Evolutionary conservation across 1,284 basidiomycete species (phyloP), one percentile per base, ranked within the genome.

Genomic region (Microstroma glucosiphilum): DNA sequence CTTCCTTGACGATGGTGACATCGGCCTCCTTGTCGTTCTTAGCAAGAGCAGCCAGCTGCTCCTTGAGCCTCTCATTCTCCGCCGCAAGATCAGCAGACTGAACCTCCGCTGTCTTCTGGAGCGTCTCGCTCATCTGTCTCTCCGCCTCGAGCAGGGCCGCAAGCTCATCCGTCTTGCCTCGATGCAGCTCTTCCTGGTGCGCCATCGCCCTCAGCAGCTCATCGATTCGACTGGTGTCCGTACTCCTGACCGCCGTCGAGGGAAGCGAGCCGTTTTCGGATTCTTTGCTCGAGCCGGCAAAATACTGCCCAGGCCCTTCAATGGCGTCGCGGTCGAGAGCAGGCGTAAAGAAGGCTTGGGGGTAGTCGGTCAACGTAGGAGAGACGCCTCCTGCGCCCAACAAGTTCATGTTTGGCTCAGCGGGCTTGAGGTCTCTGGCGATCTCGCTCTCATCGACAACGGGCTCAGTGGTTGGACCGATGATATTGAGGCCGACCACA

Each of bases 111-210:
- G 92, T 82, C 3, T 86, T 84, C 17, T 85, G 86, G 21, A 93
- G 82, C 60, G 89, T 89, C 69, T 92, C 90, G 61, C 89, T 84
- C 75, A 91, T 88, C 49, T 88, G 84, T 59, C 85, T 85, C 30
- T 90, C 83, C 67, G 86, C 84, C n/a, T 68, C 75, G 9, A 93
- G 82, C 73, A 92, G 85, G 13, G 81, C 78, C 40, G 86, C 85
- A 63, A 94, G 82, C n/a, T 81, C 81, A 55, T 89, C 86, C 15
- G 92, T 86, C 26, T 83, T 75, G 73, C 92, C 89, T 23, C 86
- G 85, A 79, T 94, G 91, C 56, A 85, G 82, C 1, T 89, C 89
- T 79, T 96, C 91, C 78, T 94, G 94, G 81, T 91, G 88, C 1
- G 91, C 91, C 92, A 96, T 94, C 1, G 92, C 90, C 25, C 70